Base-by-base conservation (phyloP, 2,329 filamentous ascomycete genomes). In the Colletotrichum karsti region DNA sequence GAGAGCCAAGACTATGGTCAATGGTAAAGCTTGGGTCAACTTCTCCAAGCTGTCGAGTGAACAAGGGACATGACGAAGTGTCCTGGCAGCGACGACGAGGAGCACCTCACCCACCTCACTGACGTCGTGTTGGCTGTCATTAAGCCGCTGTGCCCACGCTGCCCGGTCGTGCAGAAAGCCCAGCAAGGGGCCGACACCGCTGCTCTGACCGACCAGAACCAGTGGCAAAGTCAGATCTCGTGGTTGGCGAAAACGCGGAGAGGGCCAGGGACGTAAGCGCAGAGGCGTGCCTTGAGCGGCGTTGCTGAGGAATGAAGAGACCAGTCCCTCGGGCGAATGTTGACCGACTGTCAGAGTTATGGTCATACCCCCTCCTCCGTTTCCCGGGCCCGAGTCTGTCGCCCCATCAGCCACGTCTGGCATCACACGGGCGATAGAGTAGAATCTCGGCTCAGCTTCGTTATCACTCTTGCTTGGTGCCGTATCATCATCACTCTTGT, bases 81-180 rank as follows among this genome's bases (percentile, higher is more conserved):
- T 58, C 39, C 33, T 64, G 7, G 64, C 60, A 20, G 64, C 60
- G 8, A 67, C 22, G 2, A 67, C 4, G 15, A 67, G 60, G 7
- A 64, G 64, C 2, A 58, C 22, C 22, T 67, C 64, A 18, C 60
- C 64, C 1, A 53, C 7, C 2, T 42, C n/a, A 9, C 26, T 15
- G 30, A 18, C 12, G 5, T 51, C 10, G 8, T 53, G 35, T 12
- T 63, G 59, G 37, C 1, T 26, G 13, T 61, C 30, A 6, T 15
- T 28, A 12, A 33, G 42, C n/a, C 41, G 59, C 2, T 51, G 42
- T 30, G 7, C 15, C 60, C 22, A 30, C 13, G 42, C n/a, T 7
- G 37, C 64, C 4, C 64, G 60, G 3, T 67, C 64, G 44, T 67
- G 64, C 10, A 67, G 53, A 12, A 67, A 67, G 22, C 64, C 64